A percentile compares a stretch with the other conserved stretches of the same genome.
phyloP scores from a whole-genome alignment of 2,329 filamentous ascomycete genomes.

The Epichloe uncinata region DNA sequence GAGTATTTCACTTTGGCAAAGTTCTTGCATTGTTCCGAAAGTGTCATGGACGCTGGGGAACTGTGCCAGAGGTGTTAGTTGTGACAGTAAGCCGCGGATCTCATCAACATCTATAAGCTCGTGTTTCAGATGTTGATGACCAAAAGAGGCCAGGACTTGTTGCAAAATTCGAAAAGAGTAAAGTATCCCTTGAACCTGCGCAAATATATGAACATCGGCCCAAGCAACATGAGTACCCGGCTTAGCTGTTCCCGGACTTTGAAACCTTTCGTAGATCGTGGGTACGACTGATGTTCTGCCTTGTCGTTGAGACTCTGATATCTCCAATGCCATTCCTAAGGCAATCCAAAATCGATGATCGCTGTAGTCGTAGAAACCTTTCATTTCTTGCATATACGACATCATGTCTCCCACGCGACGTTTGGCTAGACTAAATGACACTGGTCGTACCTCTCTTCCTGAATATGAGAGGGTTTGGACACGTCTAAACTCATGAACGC shows the following conservation, averaged over 20 bases:
- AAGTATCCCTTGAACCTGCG: conserved; percentile 44
- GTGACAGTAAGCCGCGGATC: conserved; percentile 11
- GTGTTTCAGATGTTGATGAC: background rate
- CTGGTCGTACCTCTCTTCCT: conserved; percentile 13
- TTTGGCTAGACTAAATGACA: conserved; percentile 4
- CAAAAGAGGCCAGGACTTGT: conserved; percentile 14
- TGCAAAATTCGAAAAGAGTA: conserved; percentile 47
- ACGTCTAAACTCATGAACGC: conserved; percentile 24
- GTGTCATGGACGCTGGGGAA: conserved; percentile 10
- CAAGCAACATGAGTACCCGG: conserved; percentile 24
- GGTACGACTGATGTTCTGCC: conserved; percentile 7
- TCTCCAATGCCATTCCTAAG: conserved; percentile 13
- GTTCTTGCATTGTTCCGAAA: background rate
- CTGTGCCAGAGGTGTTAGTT: conserved; percentile 12
- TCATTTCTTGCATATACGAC: background rate
- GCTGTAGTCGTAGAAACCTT: conserved; percentile 7
- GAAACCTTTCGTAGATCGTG: background rate
- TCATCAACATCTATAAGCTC: background rate
- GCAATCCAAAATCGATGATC: conserved; percentile 11
- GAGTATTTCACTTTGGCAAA: background rate
- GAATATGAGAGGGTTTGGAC: conserved; percentile 18
- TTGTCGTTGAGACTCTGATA: conserved; percentile 15
- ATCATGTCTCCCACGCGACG: conserved; percentile 10
- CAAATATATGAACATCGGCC: conserved; percentile 47
- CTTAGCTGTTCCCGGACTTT: background rate